Evolutionary conservation across 2,329 filamentous ascomycete genomes (phyloP).

Genomic region (Tolypocladium nubicola): DNA sequence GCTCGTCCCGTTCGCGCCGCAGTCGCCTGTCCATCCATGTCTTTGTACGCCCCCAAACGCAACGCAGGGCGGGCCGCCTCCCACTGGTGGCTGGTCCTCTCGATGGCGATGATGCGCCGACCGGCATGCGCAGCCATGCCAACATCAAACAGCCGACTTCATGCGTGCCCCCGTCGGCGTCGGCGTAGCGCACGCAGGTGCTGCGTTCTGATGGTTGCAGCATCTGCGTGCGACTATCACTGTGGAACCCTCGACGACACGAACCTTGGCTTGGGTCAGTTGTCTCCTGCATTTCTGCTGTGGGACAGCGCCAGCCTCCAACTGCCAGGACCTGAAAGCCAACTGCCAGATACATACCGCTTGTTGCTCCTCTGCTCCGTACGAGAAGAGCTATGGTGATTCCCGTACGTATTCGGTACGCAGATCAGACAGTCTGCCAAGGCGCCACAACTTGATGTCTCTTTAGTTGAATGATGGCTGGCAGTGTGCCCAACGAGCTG

Average conservation of each 20-base stretch:
- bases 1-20: constrained; percentile 23
- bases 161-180: not conserved
- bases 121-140: not conserved
- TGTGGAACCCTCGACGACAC: not conserved
- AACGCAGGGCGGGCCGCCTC: not conserved
- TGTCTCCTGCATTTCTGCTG: not conserved
- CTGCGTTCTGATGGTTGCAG: not conserved
- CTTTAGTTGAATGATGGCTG: not conserved
- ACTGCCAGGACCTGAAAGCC: not conserved
- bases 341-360: not conserved
- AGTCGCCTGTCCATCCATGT: not conserved
- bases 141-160: not conserved
- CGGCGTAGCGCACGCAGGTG: not conserved
- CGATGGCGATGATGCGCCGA: constrained; percentile 1
- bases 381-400: not conserved
- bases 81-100: not conserved
- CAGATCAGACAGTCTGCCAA: not conserved
- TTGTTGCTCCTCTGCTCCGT: not conserved
- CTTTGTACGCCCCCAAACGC: not conserved
- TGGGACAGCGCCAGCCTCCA: not conserved
- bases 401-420: too few relatives aligned
- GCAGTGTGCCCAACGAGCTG: not conserved
- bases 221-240: not conserved
- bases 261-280: not conserved
- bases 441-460: not conserved